Base-by-base conservation (phyloP, 192 early-diverging fungal species). In the Jimgerdemannia flammicorona region DNA sequence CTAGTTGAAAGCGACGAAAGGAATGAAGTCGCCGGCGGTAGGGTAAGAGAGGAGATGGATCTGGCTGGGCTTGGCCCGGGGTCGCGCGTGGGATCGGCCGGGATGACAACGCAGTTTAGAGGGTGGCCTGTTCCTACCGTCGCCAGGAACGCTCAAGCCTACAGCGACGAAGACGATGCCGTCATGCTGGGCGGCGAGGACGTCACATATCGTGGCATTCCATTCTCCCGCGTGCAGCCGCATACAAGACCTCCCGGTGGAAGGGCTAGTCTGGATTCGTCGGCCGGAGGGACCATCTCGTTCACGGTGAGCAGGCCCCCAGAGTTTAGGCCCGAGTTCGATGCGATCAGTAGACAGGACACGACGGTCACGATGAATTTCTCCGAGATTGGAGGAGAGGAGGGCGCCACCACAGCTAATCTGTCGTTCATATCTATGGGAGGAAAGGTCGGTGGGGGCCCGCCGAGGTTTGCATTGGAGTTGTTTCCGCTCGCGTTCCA, bases 361-460 rank as follows among this genome's bases (percentile, higher is more conserved):
- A 44, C 29, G 72, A 73, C 64, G 72, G 67, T 73, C 59, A 44
- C 29, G 41, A 73, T 64, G 72, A 73, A 43, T 44, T 73, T 64
- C 72, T 73, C 67, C 63, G 72, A 65, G 65, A 73, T n/a, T 67
- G 64, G 42, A 43, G 72, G 65, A 4, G 72, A 67, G 54, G 72
- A 64, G 65, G 72, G 65, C n/a, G 72, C 63, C 41, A 72, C 71
- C 0, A 39, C 65, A 11, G 72, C 44, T 41, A 73, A 73, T 59
- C 49, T 59, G 49, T 59, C 49, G 14, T 59, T 59, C 14, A 10
- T 59, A 14, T 59, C 49, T 10, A 59, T 59, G 49, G 49, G 49
- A 0, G 49, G 49, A 14, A 59, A 14, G 49, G 14, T 14, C 8
- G 14, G 49, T 14, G 49, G 6, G 6, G 49, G 49, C 0, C 49